Conservation (phyloP, 495 filamentous ascomycete species). For the Xylaria curta region DNA sequence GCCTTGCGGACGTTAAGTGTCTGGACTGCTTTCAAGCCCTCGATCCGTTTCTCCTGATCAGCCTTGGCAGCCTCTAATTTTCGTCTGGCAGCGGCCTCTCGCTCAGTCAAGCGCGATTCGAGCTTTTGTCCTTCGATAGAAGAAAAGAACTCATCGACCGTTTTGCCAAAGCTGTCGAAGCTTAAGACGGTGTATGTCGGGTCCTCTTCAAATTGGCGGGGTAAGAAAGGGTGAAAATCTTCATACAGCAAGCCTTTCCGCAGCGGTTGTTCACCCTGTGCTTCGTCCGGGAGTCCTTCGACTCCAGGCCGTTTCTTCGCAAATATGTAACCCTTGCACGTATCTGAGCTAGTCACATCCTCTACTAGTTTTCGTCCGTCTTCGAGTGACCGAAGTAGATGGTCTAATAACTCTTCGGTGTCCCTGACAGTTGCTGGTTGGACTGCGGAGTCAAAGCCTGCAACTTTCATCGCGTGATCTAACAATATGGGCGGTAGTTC, state of each 20-base stretch:
- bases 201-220: conserved; percentile 78
- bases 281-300: conserved; percentile 39
- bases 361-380: conserved; percentile 70
- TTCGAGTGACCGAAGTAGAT: conserved; percentile 67
- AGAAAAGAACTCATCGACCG: conserved; percentile 95
- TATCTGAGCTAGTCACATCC: conserved; percentile 62
- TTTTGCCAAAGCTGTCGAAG: conserved; percentile 86
- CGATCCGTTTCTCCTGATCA: conserved; percentile 84
- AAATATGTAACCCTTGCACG: conserved; percentile 83
- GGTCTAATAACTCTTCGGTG: conserved; percentile 66
- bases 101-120: conserved; percentile 79
- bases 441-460: conserved; percentile 67
- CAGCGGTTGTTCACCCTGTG: conserved; percentile 44
- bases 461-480: conserved; percentile 79
- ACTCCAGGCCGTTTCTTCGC: conserved; percentile 64
- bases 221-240: conserved; percentile 94
- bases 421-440: conserved; percentile 72
- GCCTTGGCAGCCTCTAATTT: conserved; percentile 81
- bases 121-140: conserved; percentile 94
- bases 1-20: conserved; percentile 87
- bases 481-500: conserved; percentile 87
- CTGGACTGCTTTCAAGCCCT: conserved; percentile 78
- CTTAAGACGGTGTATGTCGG: conserved; percentile 68
- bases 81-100: conserved; percentile 77
- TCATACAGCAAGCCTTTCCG: conserved; percentile 74